Evolutionary conservation across 805 yeast species (phyloP), one percentile per base, ranked within the genome.

Genomic region (Lachancea nothofagi): DNA sequence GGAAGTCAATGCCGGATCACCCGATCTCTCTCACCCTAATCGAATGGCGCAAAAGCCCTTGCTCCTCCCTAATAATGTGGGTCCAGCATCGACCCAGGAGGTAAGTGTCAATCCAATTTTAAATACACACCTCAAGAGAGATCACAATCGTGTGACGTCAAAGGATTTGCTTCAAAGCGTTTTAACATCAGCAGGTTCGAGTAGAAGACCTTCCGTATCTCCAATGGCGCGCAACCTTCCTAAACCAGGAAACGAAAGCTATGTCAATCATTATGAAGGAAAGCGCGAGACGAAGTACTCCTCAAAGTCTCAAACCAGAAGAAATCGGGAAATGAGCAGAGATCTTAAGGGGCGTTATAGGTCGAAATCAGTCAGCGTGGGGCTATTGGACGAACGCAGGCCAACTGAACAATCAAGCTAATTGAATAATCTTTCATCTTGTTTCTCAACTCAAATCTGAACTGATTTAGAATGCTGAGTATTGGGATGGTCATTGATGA

Each of bases 1-100:
- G n/a, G 17, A 18, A 20, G 5, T n/a, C 25, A 25, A 22, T 17
- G 22, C 22, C 19, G 21, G 23, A 17, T 24, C 23, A 18, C 31
- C 29, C 20, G 17, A 24, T 7, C 13, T 13, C 4, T 4, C 29
- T 5, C 20, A 33, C 14, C 23, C 29, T n/a, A 36, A 20, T 19
- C 13, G 23, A 7, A 15, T 33, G 46, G 26, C 40, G 42, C 34
- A 33, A 29, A 34, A 41, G 42, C 13, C 32, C 28, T 22, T 42
- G 40, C n/a, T 40, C 27, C 36, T 36, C 18, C 23, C 33, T 15
- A 19, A 23, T n/a, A 33, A 14, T n/a, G 40, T 23, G 12, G 40
- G 46, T 13, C 30, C 35, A 29, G 45, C 53, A 2, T 43, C 54
- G 7, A 50, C 54, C 13, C 50, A 48, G 36, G 42, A 42, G 20